A percentile compares a stretch with the other conserved stretches of the same genome.
phyloP scores from a whole-genome alignment of 2,329 filamentous ascomycete species.

The Fusarium phyllophilum region DNA sequence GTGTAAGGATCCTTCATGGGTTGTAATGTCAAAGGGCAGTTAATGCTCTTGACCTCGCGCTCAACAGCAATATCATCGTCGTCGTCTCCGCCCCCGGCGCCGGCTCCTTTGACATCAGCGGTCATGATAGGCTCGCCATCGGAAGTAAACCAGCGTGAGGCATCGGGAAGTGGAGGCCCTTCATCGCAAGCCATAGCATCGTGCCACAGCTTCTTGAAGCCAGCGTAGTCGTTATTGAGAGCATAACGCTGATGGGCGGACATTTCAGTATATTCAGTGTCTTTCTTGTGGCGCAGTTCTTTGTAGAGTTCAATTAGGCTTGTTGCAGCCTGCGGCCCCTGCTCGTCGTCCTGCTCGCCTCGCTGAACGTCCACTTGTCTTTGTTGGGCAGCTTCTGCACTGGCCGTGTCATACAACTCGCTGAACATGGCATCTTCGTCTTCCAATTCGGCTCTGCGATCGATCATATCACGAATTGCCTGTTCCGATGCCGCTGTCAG shows the following conservation, averaged over 20 bases:
- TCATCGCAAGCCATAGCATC: slow-evolving; percentile 61
- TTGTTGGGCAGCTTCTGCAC: slow-evolving; percentile 28
- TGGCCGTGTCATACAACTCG: slow-evolving; percentile 47
- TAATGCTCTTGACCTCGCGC: slow-evolving; percentile 70
- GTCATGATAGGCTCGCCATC: slow-evolving; percentile 56
- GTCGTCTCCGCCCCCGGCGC: slow-evolving; percentile 58
- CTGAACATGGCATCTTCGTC: slow-evolving; percentile 57
- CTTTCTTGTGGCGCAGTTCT: slow-evolving; percentile 50
- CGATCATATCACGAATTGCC: slow-evolving; percentile 60
- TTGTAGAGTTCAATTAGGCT: slow-evolving; percentile 50
- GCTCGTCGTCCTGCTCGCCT: slow-evolving; percentile 42
- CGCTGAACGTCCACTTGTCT: not conserved
- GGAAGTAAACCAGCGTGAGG: slow-evolving; percentile 63
- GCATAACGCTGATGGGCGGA: slow-evolving; percentile 61
- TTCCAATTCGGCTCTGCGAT: slow-evolving; percentile 60
- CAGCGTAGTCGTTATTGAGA: slow-evolving; percentile 66
- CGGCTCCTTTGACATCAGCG: slow-evolving; percentile 34
- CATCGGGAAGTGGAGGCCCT: slow-evolving; percentile 62
- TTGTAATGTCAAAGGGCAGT: slow-evolving; percentile 75
- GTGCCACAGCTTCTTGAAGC: slow-evolving; percentile 69
- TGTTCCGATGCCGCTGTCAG: slow-evolving; percentile 59
- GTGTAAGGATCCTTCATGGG: slow-evolving; percentile 74
- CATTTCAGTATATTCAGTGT: slow-evolving; percentile 55
- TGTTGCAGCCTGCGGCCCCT: slow-evolving; percentile 35
- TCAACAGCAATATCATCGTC: slow-evolving; percentile 77